Base-by-base conservation (phyloP, 2,329 filamentous ascomycete genomes). In the Cladosporium sp. region DNA sequence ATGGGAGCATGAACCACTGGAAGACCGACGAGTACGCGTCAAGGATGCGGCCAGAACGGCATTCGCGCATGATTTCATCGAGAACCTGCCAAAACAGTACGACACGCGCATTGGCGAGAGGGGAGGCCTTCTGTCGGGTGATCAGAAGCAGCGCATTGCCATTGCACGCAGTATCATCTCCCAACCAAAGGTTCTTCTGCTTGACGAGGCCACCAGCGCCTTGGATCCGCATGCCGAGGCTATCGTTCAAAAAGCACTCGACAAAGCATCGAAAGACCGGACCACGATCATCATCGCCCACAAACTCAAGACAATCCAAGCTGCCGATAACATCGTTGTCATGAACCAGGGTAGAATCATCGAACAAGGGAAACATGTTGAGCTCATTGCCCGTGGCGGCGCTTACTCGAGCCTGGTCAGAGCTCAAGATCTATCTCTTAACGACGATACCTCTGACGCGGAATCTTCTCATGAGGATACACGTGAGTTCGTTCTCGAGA, bases 261-360 rank as follows among this genome's bases (percentile, higher is more conserved):
- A 66, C 36, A 51, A 56, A 7, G 65, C 67, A 1, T 63, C 64
- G 3, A 41, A 45, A 11, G 57, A 62, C 47, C 62, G 61, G 43
- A 69, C 67, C 1, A 68, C 67, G 1, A 54, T 69, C 1, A 58
- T 70, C 3, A 74, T 75, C 48, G 72, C 73, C 0, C 73, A 76
- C 53, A 68, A 69, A 36, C 62, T 75, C 5, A 64, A 71, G 0
- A 75, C 73, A 1, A 64, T 75, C 15, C 66, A 61, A 40, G 58
- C 56, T 13, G 73, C 73, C 4, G 69, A 75, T 56, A 71, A 70
- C 37, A 74, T 76, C 22, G 66, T 68, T 4, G 73, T 76, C 13
- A 69, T 76, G 60, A 54, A 63, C 11, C 60, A 68, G 17, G 73
- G 73, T 2, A 57, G 56, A n/a, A 63, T 76, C 12, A 57, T 73